These are phyloP conservation scores for Trichoderma arundinaceum DNA, from an alignment of 2,329 filamentous ascomycete species.

Conservation along the genomic window DNA sequence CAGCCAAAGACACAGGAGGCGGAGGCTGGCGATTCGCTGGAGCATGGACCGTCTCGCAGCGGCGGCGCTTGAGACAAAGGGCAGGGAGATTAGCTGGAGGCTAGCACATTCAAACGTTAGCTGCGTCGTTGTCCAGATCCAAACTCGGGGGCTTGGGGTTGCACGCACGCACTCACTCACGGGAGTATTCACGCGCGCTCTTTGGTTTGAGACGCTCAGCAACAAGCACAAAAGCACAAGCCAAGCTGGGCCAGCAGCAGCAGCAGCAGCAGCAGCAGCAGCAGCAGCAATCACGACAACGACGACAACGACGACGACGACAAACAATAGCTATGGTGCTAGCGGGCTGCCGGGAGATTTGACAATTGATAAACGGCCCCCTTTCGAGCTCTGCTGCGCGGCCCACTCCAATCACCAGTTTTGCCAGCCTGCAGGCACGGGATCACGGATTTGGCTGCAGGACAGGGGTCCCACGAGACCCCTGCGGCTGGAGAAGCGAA, in stretches of 20 bases:
- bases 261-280: slow-evolving; percentile 9
- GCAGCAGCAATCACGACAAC: not conserved
- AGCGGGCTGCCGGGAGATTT: slow-evolving; percentile 23
- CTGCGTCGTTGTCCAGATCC: not conserved
- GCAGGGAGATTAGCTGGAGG: slow-evolving; percentile 16
- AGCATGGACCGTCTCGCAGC: slow-evolving; percentile 17
- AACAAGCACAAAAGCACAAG: not conserved
- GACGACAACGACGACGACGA: not conserved
- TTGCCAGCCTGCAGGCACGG: slow-evolving; percentile 4
- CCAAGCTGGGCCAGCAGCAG: not conserved
- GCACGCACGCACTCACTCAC: not conserved
- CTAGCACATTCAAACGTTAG: slow-evolving; percentile 22
- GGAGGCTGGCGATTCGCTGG: slow-evolving; percentile 1
- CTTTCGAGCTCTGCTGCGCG: slow-evolving; percentile 20
- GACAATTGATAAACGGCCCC: slow-evolving; percentile 21
- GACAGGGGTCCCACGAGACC: slow-evolving; percentile 7
- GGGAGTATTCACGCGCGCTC: too few relatives aligned
- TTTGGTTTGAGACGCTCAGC: not conserved
- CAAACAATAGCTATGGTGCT: slow-evolving; percentile 15
- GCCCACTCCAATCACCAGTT: slow-evolving; percentile 25
- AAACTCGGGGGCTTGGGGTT: not conserved
- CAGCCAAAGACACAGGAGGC: slow-evolving; percentile 12
- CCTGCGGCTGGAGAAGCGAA: slow-evolving; percentile 21
- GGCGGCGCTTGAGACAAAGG: slow-evolving; percentile 5
- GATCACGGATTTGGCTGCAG: slow-evolving; percentile 5